A percentile compares a stretch with the other conserved stretches of the same genome.
Evolutionary conservation across 1,284 basidiomycete genomes (phyloP).

Genomic region (Cutaneotrichosporon cutaneum): DNA sequence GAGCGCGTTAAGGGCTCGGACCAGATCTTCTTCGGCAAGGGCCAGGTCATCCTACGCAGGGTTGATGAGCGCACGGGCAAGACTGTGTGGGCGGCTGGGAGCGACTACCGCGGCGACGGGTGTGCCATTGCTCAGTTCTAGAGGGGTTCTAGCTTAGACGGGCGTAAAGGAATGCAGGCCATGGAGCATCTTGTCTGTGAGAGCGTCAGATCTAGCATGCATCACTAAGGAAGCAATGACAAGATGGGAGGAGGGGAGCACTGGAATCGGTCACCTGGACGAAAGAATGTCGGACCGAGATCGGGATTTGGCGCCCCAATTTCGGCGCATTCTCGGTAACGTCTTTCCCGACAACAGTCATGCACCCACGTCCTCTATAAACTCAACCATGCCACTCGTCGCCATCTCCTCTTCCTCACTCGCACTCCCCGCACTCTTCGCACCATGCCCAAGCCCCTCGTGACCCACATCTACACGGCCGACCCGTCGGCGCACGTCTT

Average conservation of each 20-base stretch:
- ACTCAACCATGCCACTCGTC: background rate
- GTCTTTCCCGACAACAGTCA: no score
- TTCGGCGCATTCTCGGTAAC: slow-evolving; percentile 1
- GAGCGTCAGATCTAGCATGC: no score
- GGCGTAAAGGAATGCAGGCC: slow-evolving; percentile 25
- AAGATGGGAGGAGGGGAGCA: slow-evolving; percentile 35
- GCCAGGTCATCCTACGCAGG: slow-evolving; percentile 31
- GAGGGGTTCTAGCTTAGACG: no score
- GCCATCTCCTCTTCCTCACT: background rate
- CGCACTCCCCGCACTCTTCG: background rate
- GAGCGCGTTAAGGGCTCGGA: slow-evolving; percentile 50
- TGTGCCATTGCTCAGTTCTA: slow-evolving; percentile 32
- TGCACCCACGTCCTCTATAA: no score
- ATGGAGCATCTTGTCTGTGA: no score
- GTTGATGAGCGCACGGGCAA: slow-evolving; percentile 27
- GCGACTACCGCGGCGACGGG: slow-evolving; percentile 34
- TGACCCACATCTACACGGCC: slow-evolving; percentile 43
- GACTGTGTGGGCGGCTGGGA: slow-evolving; percentile 32
- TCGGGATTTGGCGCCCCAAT: background rate
- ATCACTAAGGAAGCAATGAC: slow-evolving; percentile 13
- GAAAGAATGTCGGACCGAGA: slow-evolving; percentile 15
- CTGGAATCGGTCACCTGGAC: slow-evolving; percentile 27
- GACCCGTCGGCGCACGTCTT: slow-evolving; percentile 47
- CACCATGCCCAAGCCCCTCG: slow-evolving; percentile 31
- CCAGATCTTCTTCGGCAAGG: slow-evolving; percentile 33